Evolutionary conservation across 2,329 filamentous ascomycete genomes (phyloP).

Genomic region (Dissoconium aciculare): DNA sequence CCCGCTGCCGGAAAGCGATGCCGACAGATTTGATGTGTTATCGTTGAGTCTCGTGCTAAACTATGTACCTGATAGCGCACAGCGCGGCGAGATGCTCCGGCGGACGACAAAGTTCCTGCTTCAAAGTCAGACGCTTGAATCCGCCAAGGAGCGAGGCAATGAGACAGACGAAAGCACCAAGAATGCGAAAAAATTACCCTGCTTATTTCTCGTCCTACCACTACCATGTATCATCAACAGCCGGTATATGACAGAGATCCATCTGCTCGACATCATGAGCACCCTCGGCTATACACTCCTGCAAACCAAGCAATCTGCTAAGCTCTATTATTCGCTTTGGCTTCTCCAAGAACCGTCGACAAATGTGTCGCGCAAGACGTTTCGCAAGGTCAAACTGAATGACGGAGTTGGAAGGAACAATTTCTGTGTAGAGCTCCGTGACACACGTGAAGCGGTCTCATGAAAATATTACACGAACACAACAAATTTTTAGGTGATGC

Average conservation of each 20-base stretch:
- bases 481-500: too few species aligned
- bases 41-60: slow-evolving; percentile 88
- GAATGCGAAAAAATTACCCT: slow-evolving; percentile 31
- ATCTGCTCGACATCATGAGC: slow-evolving; percentile 57
- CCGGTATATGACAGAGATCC: slow-evolving; percentile 63
- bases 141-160: slow-evolving; percentile 1
- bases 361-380: slow-evolving; percentile 25
- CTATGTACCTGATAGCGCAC: slow-evolving; percentile 65
- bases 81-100: slow-evolving; percentile 71
- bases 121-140: slow-evolving; percentile 6
- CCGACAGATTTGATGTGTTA: slow-evolving; percentile 70
- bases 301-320: slow-evolving; percentile 59
- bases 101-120: slow-evolving; percentile 58
- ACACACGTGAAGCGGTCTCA: too few species aligned
- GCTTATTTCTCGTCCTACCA: slow-evolving; percentile 79
- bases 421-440: slow-evolving; percentile 62
- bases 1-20: slow-evolving; percentile 48
- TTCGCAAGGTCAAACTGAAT: slow-evolving; percentile 62
- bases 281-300: slow-evolving; percentile 56
- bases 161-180: background rate
- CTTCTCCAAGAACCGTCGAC: slow-evolving; percentile 28
- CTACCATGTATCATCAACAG: slow-evolving; percentile 81
- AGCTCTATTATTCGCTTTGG: slow-evolving; percentile 87
- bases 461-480: too few species aligned
- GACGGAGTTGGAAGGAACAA: slow-evolving; percentile 72